Conservation (phyloP, 73 alveolate genomes). For the Tetrahymena malaccensis region DNA sequence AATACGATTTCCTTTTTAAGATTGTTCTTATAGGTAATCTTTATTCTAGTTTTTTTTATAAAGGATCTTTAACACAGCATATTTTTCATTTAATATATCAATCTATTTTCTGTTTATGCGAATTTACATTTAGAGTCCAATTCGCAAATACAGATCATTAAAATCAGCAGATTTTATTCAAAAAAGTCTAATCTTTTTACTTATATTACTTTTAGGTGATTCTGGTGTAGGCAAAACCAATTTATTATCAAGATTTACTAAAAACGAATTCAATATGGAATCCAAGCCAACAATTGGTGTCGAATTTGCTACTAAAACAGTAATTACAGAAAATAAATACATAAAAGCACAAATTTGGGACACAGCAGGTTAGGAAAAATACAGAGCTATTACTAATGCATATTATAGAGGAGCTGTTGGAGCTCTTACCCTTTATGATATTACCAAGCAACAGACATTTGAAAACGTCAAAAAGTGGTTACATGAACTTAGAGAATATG, state of each 20-base stretch:
- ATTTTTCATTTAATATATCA: no score
- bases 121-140: background rate
- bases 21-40: conserved; percentile 32
- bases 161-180: background rate
- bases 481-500: conserved; percentile 58
- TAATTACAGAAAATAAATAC: conserved; percentile 54
- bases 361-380: conserved; percentile 76
- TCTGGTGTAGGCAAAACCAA: conserved; percentile 86
- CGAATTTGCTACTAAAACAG: conserved; percentile 77
- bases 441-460: conserved; percentile 48
- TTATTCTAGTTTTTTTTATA: background rate
- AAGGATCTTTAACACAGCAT: background rate
- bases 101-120: background rate
- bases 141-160: background rate
- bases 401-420: conserved; percentile 80
- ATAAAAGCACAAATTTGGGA: conserved; percentile 85
- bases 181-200: background rate
- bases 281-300: conserved; percentile 83
- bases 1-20: conserved; percentile 37
- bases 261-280: conserved; percentile 54
- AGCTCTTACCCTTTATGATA: conserved; percentile 61
- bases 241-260: conserved; percentile 64
- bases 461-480: conserved; percentile 68
- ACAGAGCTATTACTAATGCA: conserved; percentile 67
- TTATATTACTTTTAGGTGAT: conserved; percentile 44